Conservation (phyloP, 139 green algal species). For the Picocystis salinarum region DNA sequence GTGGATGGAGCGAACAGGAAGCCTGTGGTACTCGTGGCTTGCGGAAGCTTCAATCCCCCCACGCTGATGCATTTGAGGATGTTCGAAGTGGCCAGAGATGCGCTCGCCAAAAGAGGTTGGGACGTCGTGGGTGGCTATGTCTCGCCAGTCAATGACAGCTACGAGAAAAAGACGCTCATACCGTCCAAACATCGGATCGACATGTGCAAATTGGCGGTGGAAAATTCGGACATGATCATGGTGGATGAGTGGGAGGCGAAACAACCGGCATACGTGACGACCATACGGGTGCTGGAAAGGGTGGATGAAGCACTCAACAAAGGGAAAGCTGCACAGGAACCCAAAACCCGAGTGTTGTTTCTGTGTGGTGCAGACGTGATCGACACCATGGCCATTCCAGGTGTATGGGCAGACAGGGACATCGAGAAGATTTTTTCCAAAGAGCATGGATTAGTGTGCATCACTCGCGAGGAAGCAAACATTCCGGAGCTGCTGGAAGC, state of each 20-base stretch:
- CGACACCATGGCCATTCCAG: too few relatives aligned
- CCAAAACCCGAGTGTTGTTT: too few relatives aligned
- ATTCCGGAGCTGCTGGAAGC: too few relatives aligned
- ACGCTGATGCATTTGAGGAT: constrained; percentile 64
- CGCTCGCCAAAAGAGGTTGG: constrained; percentile 27
- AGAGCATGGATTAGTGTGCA: too few relatives aligned
- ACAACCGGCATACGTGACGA: constrained; percentile 39
- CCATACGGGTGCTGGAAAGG: too few relatives aligned
- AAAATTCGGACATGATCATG: constrained; percentile 27
- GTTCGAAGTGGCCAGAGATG: constrained; percentile 49
- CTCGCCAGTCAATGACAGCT: constrained; percentile 55
- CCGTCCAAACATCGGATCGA: constrained; percentile 29
- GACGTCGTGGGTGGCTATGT: constrained; percentile 57
- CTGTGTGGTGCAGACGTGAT: too few relatives aligned
- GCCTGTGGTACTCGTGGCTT: constrained; percentile 50
- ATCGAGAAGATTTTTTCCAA: too few relatives aligned
- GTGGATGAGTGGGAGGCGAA: constrained; percentile 52
- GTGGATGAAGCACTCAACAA: too few relatives aligned
- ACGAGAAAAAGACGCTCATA: constrained; percentile 46
- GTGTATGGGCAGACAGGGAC: too few relatives aligned
- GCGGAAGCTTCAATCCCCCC: constrained; percentile 75
- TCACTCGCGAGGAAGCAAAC: too few relatives aligned
- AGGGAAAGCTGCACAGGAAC: too few relatives aligned
- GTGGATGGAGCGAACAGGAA: not conserved
- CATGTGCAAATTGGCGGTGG: constrained; percentile 35